Evolutionary conservation across 345 rosid species (phyloP).

Genomic region (Gossypium turneri): DNA sequence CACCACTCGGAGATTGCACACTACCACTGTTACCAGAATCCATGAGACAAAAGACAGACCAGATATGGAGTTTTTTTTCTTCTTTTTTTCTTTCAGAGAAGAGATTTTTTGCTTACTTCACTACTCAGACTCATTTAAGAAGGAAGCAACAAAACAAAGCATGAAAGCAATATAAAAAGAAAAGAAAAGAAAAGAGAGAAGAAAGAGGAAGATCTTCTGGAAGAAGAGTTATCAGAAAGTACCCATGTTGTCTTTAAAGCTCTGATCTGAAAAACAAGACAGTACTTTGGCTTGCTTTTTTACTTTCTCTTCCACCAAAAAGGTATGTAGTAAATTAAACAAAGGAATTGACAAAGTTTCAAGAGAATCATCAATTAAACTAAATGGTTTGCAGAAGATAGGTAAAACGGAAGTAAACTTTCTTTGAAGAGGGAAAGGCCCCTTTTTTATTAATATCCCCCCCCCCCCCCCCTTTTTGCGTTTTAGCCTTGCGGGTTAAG

Average conservation of each 20-base stretch:
- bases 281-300: conserved; percentile 8
- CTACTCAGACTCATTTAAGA: conserved; percentile 23
- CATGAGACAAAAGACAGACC: conserved; percentile 30
- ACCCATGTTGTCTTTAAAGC: conserved; percentile 35
- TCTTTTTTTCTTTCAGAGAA: conserved; percentile 4
- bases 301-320: conserved; percentile 23
- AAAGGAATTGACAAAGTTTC: conserved; percentile 24
- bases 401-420: conserved; percentile 1
- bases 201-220: conserved; percentile 21
- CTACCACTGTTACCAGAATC: conserved; percentile 86
- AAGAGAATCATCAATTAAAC: conserved; percentile 15
- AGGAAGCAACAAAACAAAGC: conserved; percentile 21
- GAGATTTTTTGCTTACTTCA: conserved; percentile 6
- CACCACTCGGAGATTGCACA: conserved; percentile 76
- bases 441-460: neutral
- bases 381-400: conserved; percentile 17
- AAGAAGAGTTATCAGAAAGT: conserved; percentile 30
- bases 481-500: conserved; percentile 3
- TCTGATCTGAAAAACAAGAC: conserved; percentile 31
- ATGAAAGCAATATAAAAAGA: conserved; percentile 3
- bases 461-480: neutral
- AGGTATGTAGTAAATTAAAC: conserved; percentile 10
- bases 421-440: neutral
- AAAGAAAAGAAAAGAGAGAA: neutral
- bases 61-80: conserved; percentile 4